Evolutionary conservation across 2,329 filamentous ascomycete genomes (phyloP), one percentile per base, ranked within the genome.

Genomic region (Akanthomyces dipterigenus): DNA sequence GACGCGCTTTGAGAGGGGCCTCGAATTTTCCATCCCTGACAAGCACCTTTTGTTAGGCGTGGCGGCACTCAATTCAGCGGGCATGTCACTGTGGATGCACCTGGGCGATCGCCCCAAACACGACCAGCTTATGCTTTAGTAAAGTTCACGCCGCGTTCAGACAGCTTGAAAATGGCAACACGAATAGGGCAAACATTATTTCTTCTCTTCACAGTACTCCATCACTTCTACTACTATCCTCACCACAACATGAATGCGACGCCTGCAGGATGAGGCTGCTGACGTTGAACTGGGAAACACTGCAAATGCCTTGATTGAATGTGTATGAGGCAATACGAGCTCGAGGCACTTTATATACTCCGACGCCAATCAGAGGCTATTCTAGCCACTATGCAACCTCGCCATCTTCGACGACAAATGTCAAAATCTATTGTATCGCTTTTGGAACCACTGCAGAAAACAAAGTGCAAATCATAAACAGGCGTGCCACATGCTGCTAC

Each of bases 11-110:
- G 51, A 48, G 56, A 60, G 56, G 56, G 56, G 56, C 48, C 18
- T 60, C 26, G 56, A 60, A 45, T 53, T 60, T 60, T 60, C 56
- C 56, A 53, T 60, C 48, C 36, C 46, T 60, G 46, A 51, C 53
- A 14, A 16, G 42, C 28, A 28, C n/a, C 28, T 31, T 26, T 42
- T 42, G 40, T 34, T 34, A 9, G 31, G 31, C 31, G 7, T 34
- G 31, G 31, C 31, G 31, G 31, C 31, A 34, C 31, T 34, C 31
- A 9, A 34, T 26, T 58, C 42, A 58, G 43, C 34, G 55, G n/a
- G 55, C 43, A 50, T 46, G 54, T 56, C 54, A 56, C 54, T 36
- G 18, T 46, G 54, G 51, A n/a, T 56, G 54, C 54, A 26, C 6
- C 34, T 36, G 34, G 34, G 11, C 34, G 34, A 36, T 36, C 34